Evolutionary conservation across 306 rosid species (phyloP).

Genomic region (Mimosa pudica): DNA sequence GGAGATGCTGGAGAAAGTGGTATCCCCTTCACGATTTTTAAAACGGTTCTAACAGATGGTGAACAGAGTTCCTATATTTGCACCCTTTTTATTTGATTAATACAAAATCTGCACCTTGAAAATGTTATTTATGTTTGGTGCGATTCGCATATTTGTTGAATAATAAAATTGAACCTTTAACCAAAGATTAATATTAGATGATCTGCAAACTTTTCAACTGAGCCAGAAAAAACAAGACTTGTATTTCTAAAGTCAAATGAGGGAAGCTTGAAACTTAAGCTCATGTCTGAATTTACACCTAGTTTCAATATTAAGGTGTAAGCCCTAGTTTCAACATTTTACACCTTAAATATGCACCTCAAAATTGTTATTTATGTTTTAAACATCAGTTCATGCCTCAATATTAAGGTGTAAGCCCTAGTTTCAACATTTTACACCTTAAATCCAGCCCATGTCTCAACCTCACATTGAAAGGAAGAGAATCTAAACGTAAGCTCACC

Average conservation of each 20-base stretch:
- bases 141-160: too few relatives aligned
- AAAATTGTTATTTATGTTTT: background rate
- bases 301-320: too few relatives aligned
- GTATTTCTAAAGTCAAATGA: conserved; percentile 10
- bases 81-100: too few relatives aligned
- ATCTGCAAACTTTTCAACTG: background rate
- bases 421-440: conserved; percentile 1
- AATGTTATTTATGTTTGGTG: too few relatives aligned
- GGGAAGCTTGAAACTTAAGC: background rate
- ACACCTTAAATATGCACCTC: background rate
- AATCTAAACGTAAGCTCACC: conserved; percentile 48
- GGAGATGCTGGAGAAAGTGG: background rate
- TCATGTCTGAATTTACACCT: too few relatives aligned
- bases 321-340: background rate
- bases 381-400: background rate
- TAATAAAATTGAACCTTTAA: too few relatives aligned
- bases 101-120: too few relatives aligned
- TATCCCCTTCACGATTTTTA: too few relatives aligned
- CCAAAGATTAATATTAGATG: background rate
- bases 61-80: too few relatives aligned
- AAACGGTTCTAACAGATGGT: too few relatives aligned
- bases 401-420: background rate
- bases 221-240: background rate
- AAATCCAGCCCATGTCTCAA: conserved; percentile 8
- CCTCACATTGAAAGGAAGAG: background rate